phyloP scores from a whole-genome alignment of 78 protist genomes.

The Cavenderia fasciculata region DNA sequence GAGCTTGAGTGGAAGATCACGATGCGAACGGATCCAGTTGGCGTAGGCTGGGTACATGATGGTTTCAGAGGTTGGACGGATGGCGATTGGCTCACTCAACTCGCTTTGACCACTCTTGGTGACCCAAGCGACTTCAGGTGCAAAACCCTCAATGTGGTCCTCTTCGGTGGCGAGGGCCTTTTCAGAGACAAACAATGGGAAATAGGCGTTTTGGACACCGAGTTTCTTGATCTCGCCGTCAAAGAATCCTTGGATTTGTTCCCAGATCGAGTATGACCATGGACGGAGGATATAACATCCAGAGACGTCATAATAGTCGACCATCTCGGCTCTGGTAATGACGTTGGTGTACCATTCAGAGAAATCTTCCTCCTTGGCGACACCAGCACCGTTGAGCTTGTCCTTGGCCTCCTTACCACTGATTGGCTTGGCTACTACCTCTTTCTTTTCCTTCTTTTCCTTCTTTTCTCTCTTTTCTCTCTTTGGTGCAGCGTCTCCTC shows the following conservation, averaged over 20 bases:
- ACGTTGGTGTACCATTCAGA: conserved; percentile 92
- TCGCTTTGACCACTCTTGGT: conserved; percentile 92
- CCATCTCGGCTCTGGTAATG: conserved; percentile 91
- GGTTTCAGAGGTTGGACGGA: conserved; percentile 99
- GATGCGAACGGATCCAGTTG: conserved; percentile 97
- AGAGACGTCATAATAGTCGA: conserved; percentile 94
- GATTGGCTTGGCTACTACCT: conserved; percentile 10
- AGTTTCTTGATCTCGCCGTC: conserved; percentile 77
- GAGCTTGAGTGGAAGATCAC: conserved; percentile 97
- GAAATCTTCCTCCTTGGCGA: conserved; percentile 78
- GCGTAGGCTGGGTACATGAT: conserved; percentile 96
- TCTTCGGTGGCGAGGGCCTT: conserved; percentile 83
- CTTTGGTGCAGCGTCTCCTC: too few relatives aligned
- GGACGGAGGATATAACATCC: conserved; percentile 97
- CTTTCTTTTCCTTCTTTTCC: not conserved
- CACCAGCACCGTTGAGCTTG: conserved; percentile 52
- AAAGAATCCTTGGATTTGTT: conserved; percentile 81
- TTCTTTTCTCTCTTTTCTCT: too few relatives aligned
- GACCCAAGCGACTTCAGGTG: conserved; percentile 99
- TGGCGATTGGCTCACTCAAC: conserved; percentile 95
- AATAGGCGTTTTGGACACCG: conserved; percentile 96
- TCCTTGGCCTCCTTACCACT: conserved; percentile 34
- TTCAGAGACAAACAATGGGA: conserved; percentile 97
- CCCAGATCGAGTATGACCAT: conserved; percentile 94
- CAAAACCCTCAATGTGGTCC: conserved; percentile 96